phyloP scores from a whole-genome alignment of 2,329 filamentous ascomycete species.

The Scedosporium boydii region DNA sequence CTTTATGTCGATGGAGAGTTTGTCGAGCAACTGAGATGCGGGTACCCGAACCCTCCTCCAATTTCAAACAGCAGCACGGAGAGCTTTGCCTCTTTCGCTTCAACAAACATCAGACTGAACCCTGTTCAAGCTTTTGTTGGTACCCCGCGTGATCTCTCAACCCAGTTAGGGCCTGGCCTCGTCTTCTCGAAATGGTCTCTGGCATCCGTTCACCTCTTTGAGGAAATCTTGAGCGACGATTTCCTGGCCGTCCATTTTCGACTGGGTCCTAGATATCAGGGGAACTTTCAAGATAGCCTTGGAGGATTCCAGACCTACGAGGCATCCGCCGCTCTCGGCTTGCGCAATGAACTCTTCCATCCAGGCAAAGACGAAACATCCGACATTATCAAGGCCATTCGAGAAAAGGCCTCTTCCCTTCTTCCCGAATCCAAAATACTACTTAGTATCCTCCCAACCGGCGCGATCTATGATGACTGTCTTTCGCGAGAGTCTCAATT shows the following conservation, averaged over 20 bases:
- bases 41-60: constrained; percentile 72
- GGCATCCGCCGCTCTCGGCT: constrained; percentile 80
- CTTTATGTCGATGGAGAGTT: constrained; percentile 92
- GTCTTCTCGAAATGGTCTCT: constrained; percentile 79
- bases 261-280: constrained; percentile 82
- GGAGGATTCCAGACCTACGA: constrained; percentile 95
- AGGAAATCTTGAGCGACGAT: constrained; percentile 82
- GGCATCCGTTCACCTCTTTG: constrained; percentile 80
- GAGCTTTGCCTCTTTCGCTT: constrained; percentile 61
- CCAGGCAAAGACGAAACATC: constrained; percentile 84
- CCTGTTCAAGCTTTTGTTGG: constrained; percentile 88
- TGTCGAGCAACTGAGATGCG: constrained; percentile 80
- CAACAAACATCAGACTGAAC: constrained; percentile 43
- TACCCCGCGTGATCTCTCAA: constrained; percentile 80
- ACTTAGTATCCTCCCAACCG: constrained; percentile 72
- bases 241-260: constrained; percentile 84
- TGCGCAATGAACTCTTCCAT: constrained; percentile 85
- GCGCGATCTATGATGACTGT: constrained; percentile 74
- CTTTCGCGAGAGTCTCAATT: constrained; percentile 68
- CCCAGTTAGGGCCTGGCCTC: constrained; percentile 61
- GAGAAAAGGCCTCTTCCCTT: constrained; percentile 72
- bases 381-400: constrained; percentile 82
- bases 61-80: constrained; percentile 52
- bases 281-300: constrained; percentile 93
- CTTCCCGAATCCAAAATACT: constrained; percentile 74